Conservation (phyloP, 208 protist genomes). For the Leishmania arabica region DNA sequence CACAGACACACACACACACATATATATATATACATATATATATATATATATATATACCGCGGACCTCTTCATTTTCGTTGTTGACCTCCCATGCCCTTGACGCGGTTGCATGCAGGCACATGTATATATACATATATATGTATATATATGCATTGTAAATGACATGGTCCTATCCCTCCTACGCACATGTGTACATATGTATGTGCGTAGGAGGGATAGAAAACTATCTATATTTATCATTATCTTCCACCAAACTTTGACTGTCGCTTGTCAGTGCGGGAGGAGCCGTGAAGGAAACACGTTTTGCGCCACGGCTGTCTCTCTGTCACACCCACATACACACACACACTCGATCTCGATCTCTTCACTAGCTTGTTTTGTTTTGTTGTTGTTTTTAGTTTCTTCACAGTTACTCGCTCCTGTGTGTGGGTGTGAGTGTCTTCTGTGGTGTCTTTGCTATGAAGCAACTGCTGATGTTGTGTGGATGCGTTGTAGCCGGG, state of each 20-base stretch:
- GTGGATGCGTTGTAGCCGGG: background rate
- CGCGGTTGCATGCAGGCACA: background rate
- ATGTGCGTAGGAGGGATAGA: too few species aligned
- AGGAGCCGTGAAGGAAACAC: background rate
- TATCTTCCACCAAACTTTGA: too few species aligned
- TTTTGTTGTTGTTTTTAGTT: background rate
- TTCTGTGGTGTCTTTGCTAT: too few species aligned
- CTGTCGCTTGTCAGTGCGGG: background rate
- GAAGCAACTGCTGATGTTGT: background rate
- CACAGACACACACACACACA: too few species aligned
- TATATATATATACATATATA: background rate
- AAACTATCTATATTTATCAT: too few species aligned
- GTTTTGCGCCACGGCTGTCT: background rate
- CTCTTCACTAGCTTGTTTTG: background rate
- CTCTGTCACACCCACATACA: background rate
- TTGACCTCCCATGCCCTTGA: background rate
- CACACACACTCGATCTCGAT: too few species aligned
- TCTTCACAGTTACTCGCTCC: too few species aligned
- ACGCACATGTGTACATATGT: too few species aligned
- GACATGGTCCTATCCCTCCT: too few species aligned
- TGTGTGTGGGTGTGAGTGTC: too few species aligned
- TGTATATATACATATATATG: too few species aligned
- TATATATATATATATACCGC: background rate
- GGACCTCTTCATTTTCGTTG: background rate
- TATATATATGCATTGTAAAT: too few species aligned